phyloP scores from a whole-genome alignment of 306 rosid genomes.

The Fagus sylvatica region DNA sequence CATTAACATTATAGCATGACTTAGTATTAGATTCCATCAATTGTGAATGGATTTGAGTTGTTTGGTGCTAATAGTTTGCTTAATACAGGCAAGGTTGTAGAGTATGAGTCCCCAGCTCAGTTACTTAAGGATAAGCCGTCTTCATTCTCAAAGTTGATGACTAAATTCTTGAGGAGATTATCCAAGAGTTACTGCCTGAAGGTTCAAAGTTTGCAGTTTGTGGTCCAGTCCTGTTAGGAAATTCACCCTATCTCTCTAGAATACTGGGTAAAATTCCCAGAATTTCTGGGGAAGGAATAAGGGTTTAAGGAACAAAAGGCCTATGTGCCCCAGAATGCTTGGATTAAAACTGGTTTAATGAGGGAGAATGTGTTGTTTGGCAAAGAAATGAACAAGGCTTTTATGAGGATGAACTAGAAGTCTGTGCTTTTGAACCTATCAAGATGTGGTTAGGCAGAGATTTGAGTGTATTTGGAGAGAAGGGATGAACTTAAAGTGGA shows the following conservation, averaged over 20 bases:
- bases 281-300: slow-evolving; percentile 60
- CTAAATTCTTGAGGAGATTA: slow-evolving; percentile 71
- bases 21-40: background rate
- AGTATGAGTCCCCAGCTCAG: slow-evolving; percentile 63
- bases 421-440: slow-evolving; percentile 72
- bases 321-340: slow-evolving; percentile 89
- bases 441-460: slow-evolving; percentile 70
- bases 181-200: slow-evolving; percentile 31
- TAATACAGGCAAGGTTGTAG: slow-evolving; percentile 63
- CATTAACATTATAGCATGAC: background rate
- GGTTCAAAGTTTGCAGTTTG: slow-evolving; percentile 72
- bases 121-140: slow-evolving; percentile 61
- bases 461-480: slow-evolving; percentile 72
- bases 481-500: slow-evolving; percentile 86
- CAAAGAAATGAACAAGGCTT: slow-evolving; percentile 53
- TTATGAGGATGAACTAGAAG: slow-evolving; percentile 65
- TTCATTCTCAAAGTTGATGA: slow-evolving; percentile 77
- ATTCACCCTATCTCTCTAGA: slow-evolving; percentile 74
- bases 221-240: slow-evolving; percentile 86
- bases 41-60: background rate
- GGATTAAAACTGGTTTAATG: slow-evolving; percentile 88
- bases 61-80: slow-evolving; percentile 9
- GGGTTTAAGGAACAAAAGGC: slow-evolving; percentile 60
- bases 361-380: slow-evolving; percentile 91
- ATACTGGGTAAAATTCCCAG: slow-evolving; percentile 81